A percentile compares a stretch with the other conserved stretches of the same genome.
phyloP scores from a whole-genome alignment of 306 rosid genomes.

The Citrullus colocynthis region DNA sequence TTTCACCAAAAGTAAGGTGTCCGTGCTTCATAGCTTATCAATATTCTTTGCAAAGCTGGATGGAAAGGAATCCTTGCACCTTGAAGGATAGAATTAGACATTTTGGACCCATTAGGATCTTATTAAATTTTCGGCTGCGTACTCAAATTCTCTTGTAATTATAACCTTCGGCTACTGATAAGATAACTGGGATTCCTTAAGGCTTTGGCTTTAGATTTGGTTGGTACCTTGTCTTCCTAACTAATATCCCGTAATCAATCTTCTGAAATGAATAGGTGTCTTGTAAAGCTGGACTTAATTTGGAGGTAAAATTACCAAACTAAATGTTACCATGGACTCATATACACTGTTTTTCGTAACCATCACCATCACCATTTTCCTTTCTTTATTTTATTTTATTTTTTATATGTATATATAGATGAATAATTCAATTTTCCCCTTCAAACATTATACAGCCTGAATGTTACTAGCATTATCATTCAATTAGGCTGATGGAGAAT shows the following conservation, averaged over 20 bases:
- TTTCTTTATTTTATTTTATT: neutral
- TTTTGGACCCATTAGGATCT: neutral
- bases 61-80: neutral
- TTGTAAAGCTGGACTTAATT: neutral
- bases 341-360: neutral
- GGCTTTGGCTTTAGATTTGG: neutral
- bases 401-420: neutral
- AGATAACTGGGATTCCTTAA: neutral
- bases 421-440: neutral
- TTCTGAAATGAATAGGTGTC: neutral
- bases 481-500: neutral
- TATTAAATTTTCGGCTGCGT: neutral
- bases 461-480: neutral
- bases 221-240: neutral
- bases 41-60: neutral
- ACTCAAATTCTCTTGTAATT: neutral
- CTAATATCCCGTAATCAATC: neutral
- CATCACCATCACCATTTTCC: neutral
- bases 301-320: neutral
- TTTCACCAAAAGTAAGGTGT: too few species aligned
- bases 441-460: neutral
- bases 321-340: neutral
- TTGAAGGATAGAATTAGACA: neutral
- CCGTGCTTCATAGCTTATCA: neutral
- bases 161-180: neutral